Conservation (phyloP, 805 yeast genomes). For the Candida ulmi region DNA sequence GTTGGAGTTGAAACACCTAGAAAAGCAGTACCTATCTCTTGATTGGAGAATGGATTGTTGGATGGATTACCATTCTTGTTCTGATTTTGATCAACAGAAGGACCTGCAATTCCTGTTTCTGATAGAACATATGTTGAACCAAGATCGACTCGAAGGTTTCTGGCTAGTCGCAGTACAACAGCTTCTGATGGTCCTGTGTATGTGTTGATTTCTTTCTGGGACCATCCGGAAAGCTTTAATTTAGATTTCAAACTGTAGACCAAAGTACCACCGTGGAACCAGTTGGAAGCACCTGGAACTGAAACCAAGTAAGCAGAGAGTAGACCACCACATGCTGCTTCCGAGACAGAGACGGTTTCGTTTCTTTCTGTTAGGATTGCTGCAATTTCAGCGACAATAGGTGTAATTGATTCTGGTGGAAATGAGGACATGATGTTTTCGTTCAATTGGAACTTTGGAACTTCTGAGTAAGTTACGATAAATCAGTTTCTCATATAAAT, state of each 20-base stretch:
- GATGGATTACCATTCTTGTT: constrained; percentile 8
- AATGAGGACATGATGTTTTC: constrained; percentile 34
- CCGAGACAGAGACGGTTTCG: constrained; percentile 74
- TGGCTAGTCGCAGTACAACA: constrained; percentile 70
- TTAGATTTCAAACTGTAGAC: constrained; percentile 75
- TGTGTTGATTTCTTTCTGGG: constrained; percentile 55
- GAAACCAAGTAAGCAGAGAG: constrained; percentile 75
- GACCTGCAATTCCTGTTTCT: constrained; percentile 89
- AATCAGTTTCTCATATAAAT: no score
- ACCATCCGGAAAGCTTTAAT: constrained; percentile 74
- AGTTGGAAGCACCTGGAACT: constrained; percentile 79
- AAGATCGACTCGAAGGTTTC: constrained; percentile 72
- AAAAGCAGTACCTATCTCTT: constrained; percentile 60
- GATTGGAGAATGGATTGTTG: constrained; percentile 22
- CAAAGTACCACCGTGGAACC: constrained; percentile 79
- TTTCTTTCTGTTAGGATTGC: constrained; percentile 42
- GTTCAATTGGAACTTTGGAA: no score
- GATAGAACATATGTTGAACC: constrained; percentile 80
- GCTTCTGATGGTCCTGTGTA: constrained; percentile 81
- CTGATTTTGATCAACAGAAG: constrained; percentile 35
- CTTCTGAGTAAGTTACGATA: no score
- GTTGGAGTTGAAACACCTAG: constrained; percentile 66
- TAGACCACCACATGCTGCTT: constrained; percentile 88
- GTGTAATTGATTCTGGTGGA: constrained; percentile 53
- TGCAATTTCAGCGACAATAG: constrained; percentile 53